Conservation (phyloP, 305 asterid species). For the Solanum hybrid region DNA sequence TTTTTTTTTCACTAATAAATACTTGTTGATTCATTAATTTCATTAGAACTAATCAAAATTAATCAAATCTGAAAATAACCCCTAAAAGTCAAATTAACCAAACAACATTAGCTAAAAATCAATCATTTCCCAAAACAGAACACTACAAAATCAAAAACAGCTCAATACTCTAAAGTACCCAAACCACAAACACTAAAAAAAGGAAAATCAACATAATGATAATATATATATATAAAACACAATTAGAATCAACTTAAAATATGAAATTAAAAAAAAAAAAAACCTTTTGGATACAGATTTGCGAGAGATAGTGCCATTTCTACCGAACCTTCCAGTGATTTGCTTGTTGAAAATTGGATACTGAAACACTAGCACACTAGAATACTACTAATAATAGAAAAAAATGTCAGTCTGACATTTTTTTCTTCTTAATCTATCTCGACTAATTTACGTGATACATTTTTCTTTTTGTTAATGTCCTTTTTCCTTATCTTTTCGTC, state of each 20-base stretch:
- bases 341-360: not conserved
- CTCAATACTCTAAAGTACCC: not conserved
- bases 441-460: too few species aligned
- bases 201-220: too few species aligned
- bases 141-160: not conserved
- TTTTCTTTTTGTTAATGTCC: too few species aligned
- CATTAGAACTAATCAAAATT: not conserved
- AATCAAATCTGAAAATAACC: not conserved
- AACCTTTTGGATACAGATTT: not conserved
- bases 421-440: too few species aligned
- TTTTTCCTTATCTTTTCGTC: too few species aligned
- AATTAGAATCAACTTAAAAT: not conserved
- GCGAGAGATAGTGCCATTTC: not conserved
- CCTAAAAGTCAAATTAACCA: not conserved
- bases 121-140: not conserved
- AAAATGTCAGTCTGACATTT: too few species aligned
- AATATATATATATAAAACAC: too few species aligned
- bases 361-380: not conserved
- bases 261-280: accelerated
- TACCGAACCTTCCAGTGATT: not conserved
- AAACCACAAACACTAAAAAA: too few species aligned
- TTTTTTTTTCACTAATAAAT: not conserved
- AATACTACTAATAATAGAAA: not conserved
- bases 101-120: not conserved
- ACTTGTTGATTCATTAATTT: not conserved